Evolutionary conservation across 768 basidiomycete species (phyloP).

Genomic region (Calocybe indica): DNA sequence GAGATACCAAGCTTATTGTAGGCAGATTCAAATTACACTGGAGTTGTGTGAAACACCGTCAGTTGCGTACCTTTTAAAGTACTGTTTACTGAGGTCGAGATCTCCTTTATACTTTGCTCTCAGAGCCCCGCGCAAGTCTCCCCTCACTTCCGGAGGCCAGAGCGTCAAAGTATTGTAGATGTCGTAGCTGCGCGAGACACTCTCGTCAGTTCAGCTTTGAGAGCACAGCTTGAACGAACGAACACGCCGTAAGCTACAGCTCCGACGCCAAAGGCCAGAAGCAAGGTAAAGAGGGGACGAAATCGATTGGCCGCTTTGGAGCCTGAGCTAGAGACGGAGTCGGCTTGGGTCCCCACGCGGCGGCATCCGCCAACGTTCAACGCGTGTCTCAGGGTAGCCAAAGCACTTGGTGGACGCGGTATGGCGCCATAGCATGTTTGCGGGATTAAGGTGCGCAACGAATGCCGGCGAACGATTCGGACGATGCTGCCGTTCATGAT

Average conservation of each 20-base stretch:
- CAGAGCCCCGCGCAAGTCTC: conserved; percentile 61
- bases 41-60: not conserved
- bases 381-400: too few relatives aligned
- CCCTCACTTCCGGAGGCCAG: conserved; percentile 61
- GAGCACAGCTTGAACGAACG: conserved; percentile 10
- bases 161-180: conserved; percentile 51
- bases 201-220: conserved; percentile 8
- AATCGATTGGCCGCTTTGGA: conserved; percentile 16
- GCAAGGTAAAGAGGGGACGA: conserved; percentile 18
- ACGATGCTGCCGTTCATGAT: too few relatives aligned
- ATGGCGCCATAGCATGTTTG: too few relatives aligned
- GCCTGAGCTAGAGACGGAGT: too few relatives aligned
- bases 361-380: too few relatives aligned
- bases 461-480: too few relatives aligned
- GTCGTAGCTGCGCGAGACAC: conserved; percentile 36
- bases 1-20: not conserved
- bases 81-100: conserved; percentile 41
- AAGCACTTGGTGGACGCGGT: too few relatives aligned
- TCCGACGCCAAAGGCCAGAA: conserved; percentile 25
- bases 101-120: conserved; percentile 58
- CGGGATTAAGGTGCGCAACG: too few relatives aligned
- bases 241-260: conserved; percentile 29
- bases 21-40: too few relatives aligned
- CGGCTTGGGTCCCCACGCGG: too few relatives aligned
- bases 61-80: conserved; percentile 43